These are phyloP conservation scores for Penicilliopsis zonata DNA, from an alignment of 495 filamentous ascomycete genomes.

Conservation along the genomic window DNA sequence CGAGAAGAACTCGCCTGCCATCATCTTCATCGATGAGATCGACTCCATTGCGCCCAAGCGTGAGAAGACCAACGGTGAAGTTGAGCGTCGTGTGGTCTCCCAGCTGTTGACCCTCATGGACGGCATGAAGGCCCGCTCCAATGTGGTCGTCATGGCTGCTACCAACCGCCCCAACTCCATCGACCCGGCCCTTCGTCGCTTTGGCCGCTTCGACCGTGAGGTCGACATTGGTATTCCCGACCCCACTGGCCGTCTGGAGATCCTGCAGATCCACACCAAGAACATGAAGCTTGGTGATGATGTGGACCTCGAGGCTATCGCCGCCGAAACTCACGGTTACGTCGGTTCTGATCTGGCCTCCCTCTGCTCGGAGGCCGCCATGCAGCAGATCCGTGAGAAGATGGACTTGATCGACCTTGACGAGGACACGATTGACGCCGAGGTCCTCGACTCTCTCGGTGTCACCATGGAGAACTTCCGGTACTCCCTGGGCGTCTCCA, in stretches of 20 bases:
- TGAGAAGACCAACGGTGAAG: conserved; percentile 99
- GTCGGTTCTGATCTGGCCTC: conserved; percentile 97
- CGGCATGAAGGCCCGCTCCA: conserved; percentile 97
- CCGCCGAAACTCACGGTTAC: conserved; percentile 96
- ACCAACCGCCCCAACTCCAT: conserved; percentile 97
- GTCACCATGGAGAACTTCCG: conserved; percentile 99
- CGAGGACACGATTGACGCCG: conserved; percentile 97
- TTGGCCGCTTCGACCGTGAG: conserved; percentile 96
- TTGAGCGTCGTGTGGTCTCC: conserved; percentile 95
- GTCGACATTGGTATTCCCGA: conserved; percentile 97
- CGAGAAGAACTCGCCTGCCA: conserved; percentile 97
- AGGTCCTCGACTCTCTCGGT: conserved; percentile 94
- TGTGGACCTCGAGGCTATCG: conserved; percentile 93
- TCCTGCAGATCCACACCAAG: conserved; percentile 98
- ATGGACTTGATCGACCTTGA: conserved; percentile 99
- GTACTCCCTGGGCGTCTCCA: conserved; percentile 92
- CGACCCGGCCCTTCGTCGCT: conserved; percentile 85
- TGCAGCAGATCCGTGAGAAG: conserved; percentile 99
- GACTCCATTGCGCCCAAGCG: conserved; percentile 98
- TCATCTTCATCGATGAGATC: conserved; percentile 99
- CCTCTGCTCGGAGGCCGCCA: conserved; percentile 97
- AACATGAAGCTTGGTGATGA: conserved; percentile 99
- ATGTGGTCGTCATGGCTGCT: conserved; percentile 97
- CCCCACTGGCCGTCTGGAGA: conserved; percentile 96
- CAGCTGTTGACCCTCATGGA: conserved; percentile 98